Base-by-base conservation (phyloP, 2,329 filamentous ascomycete genomes). In the Paraconiothyrium brasiliense region DNA sequence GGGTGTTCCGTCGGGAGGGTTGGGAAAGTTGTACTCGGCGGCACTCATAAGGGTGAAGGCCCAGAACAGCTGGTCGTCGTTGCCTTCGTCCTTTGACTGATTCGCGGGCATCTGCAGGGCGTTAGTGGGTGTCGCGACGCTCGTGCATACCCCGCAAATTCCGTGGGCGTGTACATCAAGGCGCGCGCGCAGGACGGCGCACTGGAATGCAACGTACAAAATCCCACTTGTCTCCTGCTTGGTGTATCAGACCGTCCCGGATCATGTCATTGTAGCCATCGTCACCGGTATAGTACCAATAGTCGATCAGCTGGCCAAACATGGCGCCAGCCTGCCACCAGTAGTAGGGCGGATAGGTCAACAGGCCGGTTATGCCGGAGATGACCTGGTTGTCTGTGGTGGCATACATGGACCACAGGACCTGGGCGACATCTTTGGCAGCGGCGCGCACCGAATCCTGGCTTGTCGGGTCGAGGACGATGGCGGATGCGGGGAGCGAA, bases 241-340 rank as follows among this genome's bases (percentile, higher is more conserved):
- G 71, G 49, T 64, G 57, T 20, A 67, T 52, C 7, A 73, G 58
- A 2, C 68, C 71, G 65, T 90, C 83, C 30, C 83, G 84, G 16
- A 87, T 86, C 34, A 91, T 79, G 22, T 88, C 80, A 74, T 93
- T 93, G 80, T 90, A 94, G n/a, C 84, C 83, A 3, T 83, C 80
- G 72, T 94, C 91, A 14, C 88, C 88, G 0, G 91, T 93, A 74
- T 92, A 92, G 73, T 89, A 91, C 91, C 91, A 95, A 75, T 94
- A 95, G 71, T 94, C 91, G 57, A 95, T 84, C 65, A 94, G 81
- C 3, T 89, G 82, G 60, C 84, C 85, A 72, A 85, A 86, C 82
- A 93, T 87, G 57, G 90, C 90, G 55, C 91, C 91, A n/a, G 84
- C 89, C 78, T 91, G 90, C 91, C 88, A 93, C 84, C 84, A 86